Evolutionary conservation across 768 basidiomycete species (phyloP).

Genomic region (Boletus rex-veris): DNA sequence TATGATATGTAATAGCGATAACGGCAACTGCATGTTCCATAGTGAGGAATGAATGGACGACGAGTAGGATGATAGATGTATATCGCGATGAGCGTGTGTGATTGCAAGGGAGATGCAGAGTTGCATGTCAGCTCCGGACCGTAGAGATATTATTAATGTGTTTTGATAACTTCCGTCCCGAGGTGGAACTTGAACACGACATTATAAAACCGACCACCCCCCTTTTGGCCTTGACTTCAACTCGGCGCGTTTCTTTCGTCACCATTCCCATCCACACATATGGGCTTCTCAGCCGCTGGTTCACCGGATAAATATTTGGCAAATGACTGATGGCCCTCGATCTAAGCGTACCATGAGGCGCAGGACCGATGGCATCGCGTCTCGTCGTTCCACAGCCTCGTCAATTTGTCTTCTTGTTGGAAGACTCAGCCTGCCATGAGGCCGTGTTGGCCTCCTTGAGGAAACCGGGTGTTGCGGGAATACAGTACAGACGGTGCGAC

Average conservation of each 20-base stretch:
- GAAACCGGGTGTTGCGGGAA: too few relatives aligned
- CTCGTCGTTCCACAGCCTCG: not conserved
- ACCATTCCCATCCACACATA: not conserved
- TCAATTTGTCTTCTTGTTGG: not conserved
- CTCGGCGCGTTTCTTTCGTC: not conserved
- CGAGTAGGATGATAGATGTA: not conserved
- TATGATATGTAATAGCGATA: constrained; percentile 20
- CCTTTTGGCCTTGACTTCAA: too few relatives aligned
- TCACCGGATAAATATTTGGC: not conserved
- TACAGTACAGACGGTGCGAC: too few relatives aligned
- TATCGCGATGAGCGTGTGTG: not conserved
- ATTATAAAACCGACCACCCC: too few relatives aligned
- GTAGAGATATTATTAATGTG: too few relatives aligned
- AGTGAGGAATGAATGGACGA: constrained; percentile 7
- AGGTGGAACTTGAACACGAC: not conserved
- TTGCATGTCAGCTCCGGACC: too few relatives aligned
- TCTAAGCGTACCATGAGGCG: not conserved
- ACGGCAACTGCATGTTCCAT: constrained; percentile 1
- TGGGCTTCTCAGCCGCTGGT: not conserved
- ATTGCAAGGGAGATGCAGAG: too few relatives aligned
- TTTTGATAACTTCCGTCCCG: not conserved
- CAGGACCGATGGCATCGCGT: not conserved
- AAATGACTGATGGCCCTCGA: not conserved
- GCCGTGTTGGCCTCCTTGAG: too few relatives aligned
- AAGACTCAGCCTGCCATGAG: too few relatives aligned